phyloP scores from a whole-genome alignment of 2,329 filamentous ascomycete genomes.

The Penicillium rolfsii region DNA sequence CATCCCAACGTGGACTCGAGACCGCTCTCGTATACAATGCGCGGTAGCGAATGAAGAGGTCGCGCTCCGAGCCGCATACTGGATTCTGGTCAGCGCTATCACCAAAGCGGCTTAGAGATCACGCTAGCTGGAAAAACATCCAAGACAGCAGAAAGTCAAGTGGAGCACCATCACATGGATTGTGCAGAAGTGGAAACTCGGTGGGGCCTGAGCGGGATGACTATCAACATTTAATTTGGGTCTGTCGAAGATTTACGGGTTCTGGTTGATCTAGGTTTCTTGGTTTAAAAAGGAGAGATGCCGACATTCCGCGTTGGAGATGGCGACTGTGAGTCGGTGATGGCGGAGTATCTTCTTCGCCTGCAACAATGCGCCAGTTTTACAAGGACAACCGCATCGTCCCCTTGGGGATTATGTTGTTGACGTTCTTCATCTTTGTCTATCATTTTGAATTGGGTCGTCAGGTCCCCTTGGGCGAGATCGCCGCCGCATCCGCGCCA shows the following conservation, averaged over 20 bases:
- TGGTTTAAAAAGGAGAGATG: constrained; percentile 16
- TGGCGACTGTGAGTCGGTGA: neutral
- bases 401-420: constrained; percentile 30
- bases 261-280: neutral
- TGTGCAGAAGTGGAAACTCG: neutral
- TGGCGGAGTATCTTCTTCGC: neutral
- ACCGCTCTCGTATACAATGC: neutral
- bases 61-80: constrained; percentile 11
- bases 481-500: constrained; percentile 6
- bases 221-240: neutral
- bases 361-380: constrained; percentile 20
- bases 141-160: constrained; percentile 9
- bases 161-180: constrained; percentile 6
- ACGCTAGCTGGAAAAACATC: neutral
- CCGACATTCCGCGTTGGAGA: neutral
- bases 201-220: constrained; percentile 1
- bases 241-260: neutral
- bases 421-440: constrained; percentile 27
- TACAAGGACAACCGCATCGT: constrained; percentile 33
- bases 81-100: constrained; percentile 6
- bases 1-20: constrained; percentile 1
- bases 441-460: constrained; percentile 31
- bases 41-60: neutral
- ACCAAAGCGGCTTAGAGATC: neutral
- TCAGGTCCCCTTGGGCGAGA: constrained; percentile 17